Percentiles rank a stretch among this genome's conserved stretches.
phyloP scores from a whole-genome alignment of 345 rosid genomes.

The Sonneratia caseolaris region DNA sequence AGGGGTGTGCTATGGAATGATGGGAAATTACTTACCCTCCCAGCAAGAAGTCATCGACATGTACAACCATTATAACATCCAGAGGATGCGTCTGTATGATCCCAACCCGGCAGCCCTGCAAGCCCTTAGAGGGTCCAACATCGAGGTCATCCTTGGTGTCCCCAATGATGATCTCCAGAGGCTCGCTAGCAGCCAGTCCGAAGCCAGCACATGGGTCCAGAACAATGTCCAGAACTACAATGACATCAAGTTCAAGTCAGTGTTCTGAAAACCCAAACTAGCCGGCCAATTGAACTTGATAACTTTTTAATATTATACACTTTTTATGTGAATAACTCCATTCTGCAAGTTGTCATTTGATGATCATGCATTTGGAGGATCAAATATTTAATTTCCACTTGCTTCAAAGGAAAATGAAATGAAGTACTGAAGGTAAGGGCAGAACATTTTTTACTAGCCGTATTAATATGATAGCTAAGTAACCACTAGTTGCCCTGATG shows the following conservation, averaged over 20 bases:
- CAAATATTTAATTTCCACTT: too few relatives aligned
- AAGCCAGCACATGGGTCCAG: slow-evolving; percentile 39
- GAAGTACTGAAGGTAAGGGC: too few relatives aligned
- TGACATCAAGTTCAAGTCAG: slow-evolving; percentile 35
- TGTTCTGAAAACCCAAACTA: slow-evolving; percentile 40
- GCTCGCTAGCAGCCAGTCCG: slow-evolving; percentile 30
- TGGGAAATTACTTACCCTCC: slow-evolving; percentile 42
- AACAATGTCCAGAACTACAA: slow-evolving; percentile 26
- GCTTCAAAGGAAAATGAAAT: too few relatives aligned
- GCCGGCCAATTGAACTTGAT: background rate
- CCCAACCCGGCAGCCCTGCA: slow-evolving; percentile 25
- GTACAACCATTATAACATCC: slow-evolving; percentile 35
- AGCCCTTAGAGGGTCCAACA: slow-evolving; percentile 41
- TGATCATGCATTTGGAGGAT: too few relatives aligned
- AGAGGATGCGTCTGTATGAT: slow-evolving; percentile 35
- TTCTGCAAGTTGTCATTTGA: too few relatives aligned
- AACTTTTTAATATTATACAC: too few relatives aligned
- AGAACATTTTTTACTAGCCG: too few relatives aligned
- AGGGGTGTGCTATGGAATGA: slow-evolving; percentile 64
- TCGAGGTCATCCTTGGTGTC: slow-evolving; percentile 41
- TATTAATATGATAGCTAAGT: too few relatives aligned
- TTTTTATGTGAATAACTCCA: too few relatives aligned
- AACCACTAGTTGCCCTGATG: too few relatives aligned
- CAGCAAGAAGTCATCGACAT: slow-evolving; percentile 36
- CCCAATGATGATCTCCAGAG: slow-evolving; percentile 21